phyloP scores from a whole-genome alignment of 257 asterid genomes.

The Marsdenia floribunda region DNA sequence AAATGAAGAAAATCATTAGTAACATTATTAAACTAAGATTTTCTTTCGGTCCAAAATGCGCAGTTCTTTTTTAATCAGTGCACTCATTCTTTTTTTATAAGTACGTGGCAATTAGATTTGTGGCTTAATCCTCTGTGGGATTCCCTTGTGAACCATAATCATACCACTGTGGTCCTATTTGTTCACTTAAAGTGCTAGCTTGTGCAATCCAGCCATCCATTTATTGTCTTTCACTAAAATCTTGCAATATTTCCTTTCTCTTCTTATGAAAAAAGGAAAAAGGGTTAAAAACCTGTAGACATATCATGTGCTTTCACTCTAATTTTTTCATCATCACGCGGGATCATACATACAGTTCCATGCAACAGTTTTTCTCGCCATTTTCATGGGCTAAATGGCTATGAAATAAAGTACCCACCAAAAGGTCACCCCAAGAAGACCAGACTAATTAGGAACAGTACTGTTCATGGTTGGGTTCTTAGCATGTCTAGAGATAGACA shows the following conservation, averaged over 20 bases:
- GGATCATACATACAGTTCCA: slow-evolving; percentile 14
- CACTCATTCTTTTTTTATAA: slow-evolving; percentile 17
- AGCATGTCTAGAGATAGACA: too few relatives aligned
- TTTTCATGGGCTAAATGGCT: neutral
- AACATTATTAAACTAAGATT: slow-evolving; percentile 31
- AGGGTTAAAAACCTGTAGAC: slow-evolving; percentile 10
- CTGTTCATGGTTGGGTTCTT: neutral
- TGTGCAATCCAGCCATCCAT: slow-evolving; percentile 14
- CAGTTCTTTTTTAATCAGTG: slow-evolving; percentile 37
- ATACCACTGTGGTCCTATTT: slow-evolving; percentile 29
- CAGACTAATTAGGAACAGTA: too few relatives aligned
- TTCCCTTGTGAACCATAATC: slow-evolving; percentile 25
- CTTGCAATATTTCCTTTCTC: slow-evolving; percentile 12
- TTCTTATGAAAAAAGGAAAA: neutral
- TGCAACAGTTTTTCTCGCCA: neutral
- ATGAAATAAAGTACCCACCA: neutral
- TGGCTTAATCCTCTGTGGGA: slow-evolving; percentile 6
- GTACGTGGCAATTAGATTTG: slow-evolving; percentile 17
- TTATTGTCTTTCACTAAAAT: slow-evolving; percentile 34
- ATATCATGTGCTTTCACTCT: slow-evolving; percentile 40
- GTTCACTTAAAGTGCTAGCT: slow-evolving; percentile 27
- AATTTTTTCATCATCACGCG: slow-evolving; percentile 11
- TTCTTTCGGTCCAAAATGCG: slow-evolving; percentile 18
- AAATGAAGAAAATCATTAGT: slow-evolving; percentile 27
- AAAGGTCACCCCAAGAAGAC: too few relatives aligned